Evolutionary conservation across 495 filamentous ascomycete genomes (phyloP), one percentile per base, ranked within the genome.

Genomic region (Astrothelium macrocarpum): DNA sequence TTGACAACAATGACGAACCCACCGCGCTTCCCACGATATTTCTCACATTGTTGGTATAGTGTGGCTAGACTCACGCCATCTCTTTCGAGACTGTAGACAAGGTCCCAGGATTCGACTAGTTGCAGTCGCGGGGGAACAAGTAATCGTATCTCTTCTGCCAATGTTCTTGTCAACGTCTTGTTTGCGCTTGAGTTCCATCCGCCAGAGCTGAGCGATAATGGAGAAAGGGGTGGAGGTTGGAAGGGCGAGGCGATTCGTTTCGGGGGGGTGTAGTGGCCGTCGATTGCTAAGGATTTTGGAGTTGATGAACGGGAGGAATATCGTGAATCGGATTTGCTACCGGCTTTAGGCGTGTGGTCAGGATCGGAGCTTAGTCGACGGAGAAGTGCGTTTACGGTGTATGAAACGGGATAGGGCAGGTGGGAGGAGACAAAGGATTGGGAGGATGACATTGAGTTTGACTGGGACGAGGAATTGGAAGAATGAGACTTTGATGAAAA

Each of bases 131-230:
- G 80, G 0, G 94, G 94, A 11, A 98, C 80, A 59, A 97, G 85
- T 25, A 94, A 82, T 39, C 95, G 83, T 63, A 98, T 95, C 76
- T 98, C 94, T 76, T 98, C 95, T 1, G 94, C 94, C 14, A 98
- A 76, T 7, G 85, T 80, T 59, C 79, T 79, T 7, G 82, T 85
- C 32, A 97, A 80, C 58, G 95, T 59, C 76, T 62, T 68, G 28
- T 58, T 66, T 2, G 56, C 20, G 62, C 58, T 60, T 14, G 75
- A 75, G 61, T 59, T 68, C 18, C 56, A 43, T 43, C 68, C 71
- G 59, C 70, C 77, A 12, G 75, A 76, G 16, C 66, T 62, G 12
- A 78, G 66, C 12, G 66, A 66, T 11, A 78, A 66, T 2, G 77
- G 71, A 7, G 71, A 72, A 39, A 79, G 67, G 1, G 77, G 77